Evolutionary conservation across 1,284 basidiomycete species (phyloP).

Genomic region (Stereum hirsutum): DNA sequence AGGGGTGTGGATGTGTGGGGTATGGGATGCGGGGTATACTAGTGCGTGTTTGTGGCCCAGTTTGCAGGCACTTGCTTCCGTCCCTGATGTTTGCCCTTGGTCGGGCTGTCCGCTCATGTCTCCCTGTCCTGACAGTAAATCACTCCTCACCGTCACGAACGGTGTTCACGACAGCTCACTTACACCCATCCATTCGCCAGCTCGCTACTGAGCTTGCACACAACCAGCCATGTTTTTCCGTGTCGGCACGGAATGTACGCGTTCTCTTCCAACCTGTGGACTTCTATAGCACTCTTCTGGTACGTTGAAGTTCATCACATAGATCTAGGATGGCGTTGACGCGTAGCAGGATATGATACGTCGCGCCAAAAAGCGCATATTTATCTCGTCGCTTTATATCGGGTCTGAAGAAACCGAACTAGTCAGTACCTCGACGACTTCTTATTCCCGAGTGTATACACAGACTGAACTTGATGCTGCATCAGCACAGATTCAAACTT

Average conservation of each 20-base stretch:
- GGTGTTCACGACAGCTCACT: no score
- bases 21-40: no score
- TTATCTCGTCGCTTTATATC: constrained; percentile 64
- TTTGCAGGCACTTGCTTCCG: no score
- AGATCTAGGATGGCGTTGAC: not conserved
- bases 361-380: constrained; percentile 66
- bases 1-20: not conserved
- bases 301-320: constrained; percentile 14
- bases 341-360: constrained; percentile 58
- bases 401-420: constrained; percentile 25
- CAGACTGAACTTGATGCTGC: no score
- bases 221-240: constrained; percentile 27
- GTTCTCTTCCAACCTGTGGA: constrained; percentile 26
- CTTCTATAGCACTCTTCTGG: constrained; percentile 30
- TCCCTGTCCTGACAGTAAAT: no score
- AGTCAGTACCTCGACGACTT: constrained; percentile 14
- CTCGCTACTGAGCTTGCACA: constrained; percentile 17
- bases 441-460: constrained; percentile 3
- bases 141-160: no score
- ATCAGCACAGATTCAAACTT: constrained; percentile 49
- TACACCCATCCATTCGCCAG: constrained; percentile 9
- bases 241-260: constrained; percentile 23
- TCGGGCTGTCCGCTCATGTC: no score
- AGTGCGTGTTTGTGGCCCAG: no score
- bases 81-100: no score